These are phyloP conservation scores for Epicoccum nigrum DNA, from an alignment of 2,329 filamentous ascomycete genomes.

Conservation along the genomic window DNA sequence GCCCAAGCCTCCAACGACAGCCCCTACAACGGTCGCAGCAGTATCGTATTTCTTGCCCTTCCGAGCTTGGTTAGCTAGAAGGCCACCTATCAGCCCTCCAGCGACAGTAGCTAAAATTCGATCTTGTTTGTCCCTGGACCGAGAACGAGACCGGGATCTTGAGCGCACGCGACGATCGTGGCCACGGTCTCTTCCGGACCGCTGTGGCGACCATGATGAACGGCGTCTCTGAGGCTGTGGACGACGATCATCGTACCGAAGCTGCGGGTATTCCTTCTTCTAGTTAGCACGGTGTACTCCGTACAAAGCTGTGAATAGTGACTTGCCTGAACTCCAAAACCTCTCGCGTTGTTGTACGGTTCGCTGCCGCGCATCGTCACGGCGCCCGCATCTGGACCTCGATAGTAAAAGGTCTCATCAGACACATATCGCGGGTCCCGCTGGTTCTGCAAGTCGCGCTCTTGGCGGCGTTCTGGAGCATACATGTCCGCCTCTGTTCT, in stretches of 20 bases:
- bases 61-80: constrained; percentile 33
- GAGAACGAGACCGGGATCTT: constrained; percentile 21
- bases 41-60: constrained; percentile 39
- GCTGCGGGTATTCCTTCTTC: constrained; percentile 16
- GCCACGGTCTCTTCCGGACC: constrained; percentile 21
- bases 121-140: constrained; percentile 29
- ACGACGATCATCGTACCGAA: constrained; percentile 17
- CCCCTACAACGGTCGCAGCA: constrained; percentile 41
- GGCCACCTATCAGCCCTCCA: constrained; percentile 44
- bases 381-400: constrained; percentile 20
- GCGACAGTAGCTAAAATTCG: constrained; percentile 36
- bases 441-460: constrained; percentile 18
- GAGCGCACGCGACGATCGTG: constrained; percentile 21
- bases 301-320: neutral
- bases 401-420: constrained; percentile 24
- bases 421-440: constrained; percentile 23
- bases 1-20: constrained; percentile 44
- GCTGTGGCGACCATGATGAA: constrained; percentile 40
- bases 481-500: constrained; percentile 27
- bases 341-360: constrained; percentile 16
- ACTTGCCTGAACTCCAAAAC: constrained; percentile 27
- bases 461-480: constrained; percentile 18
- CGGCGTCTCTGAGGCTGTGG: constrained; percentile 28
- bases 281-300: constrained; percentile 9
- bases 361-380: constrained; percentile 22